Percentiles rank a stretch among this genome's conserved stretches.
Conservation (phyloP, 2,329 filamentous ascomycete genomes). For the Truncatella angustata region DNA sequence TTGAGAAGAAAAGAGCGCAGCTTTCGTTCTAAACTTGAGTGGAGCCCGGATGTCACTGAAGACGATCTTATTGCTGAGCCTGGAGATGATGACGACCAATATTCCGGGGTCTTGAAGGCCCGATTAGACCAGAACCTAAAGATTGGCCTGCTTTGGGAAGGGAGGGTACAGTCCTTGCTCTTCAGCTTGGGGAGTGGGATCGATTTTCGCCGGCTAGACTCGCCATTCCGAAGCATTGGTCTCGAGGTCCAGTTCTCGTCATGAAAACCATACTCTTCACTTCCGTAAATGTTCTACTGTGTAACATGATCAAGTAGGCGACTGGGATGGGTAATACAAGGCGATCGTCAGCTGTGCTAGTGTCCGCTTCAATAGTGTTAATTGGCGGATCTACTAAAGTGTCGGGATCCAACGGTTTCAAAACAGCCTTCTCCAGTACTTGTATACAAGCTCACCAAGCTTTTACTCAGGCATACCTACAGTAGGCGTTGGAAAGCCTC, state of each 20-base stretch:
- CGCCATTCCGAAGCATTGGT: slow-evolving; percentile 74
- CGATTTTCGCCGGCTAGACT: slow-evolving; percentile 72
- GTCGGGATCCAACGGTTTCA: background rate
- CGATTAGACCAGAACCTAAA: slow-evolving; percentile 85
- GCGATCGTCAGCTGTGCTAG: background rate
- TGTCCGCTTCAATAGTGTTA: no score
- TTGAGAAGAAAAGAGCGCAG: slow-evolving; percentile 36
- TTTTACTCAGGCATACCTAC: no score
- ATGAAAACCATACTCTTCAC: slow-evolving; percentile 39
- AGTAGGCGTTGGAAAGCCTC: no score
- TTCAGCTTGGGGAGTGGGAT: slow-evolving; percentile 88
- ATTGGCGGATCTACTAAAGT: background rate
- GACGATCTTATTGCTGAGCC: slow-evolving; percentile 29
- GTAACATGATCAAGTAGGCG: background rate
- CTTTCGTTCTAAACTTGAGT: slow-evolving; percentile 54
- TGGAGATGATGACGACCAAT: slow-evolving; percentile 40
- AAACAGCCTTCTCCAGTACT: background rate
- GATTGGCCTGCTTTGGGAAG: slow-evolving; percentile 88
- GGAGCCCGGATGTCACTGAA: slow-evolving; percentile 42
- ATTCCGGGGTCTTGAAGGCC: slow-evolving; percentile 85
- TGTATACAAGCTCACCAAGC: background rate
- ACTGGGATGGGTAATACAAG: background rate
- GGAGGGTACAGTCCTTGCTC: slow-evolving; percentile 84
- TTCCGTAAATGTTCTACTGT: background rate
- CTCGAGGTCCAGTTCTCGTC: slow-evolving; percentile 83